Evolutionary conservation across 768 basidiomycete genomes (phyloP), one percentile per base, ranked within the genome.

Genomic region (Leccinellum albellum): DNA sequence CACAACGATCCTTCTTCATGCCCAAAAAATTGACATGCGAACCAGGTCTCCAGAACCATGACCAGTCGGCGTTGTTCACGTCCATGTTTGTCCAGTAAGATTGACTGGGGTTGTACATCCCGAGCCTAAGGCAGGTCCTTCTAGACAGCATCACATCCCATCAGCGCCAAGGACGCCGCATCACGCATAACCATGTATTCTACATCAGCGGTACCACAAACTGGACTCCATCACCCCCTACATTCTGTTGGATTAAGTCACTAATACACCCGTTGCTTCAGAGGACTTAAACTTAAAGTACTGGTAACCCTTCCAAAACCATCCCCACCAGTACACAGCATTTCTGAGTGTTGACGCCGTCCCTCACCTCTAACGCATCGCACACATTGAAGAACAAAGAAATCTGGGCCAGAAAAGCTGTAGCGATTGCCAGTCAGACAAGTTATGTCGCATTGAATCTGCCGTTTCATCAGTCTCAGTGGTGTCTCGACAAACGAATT

Each of bases 271-370:
- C 3, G 14, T 32, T 28, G 4, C 2, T 35, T 28, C 3, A 35
- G 50, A 50, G 21, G 14, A 76, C 83, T 70, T 52, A 85, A 86
- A 55, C 2, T 70, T 52, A 85, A 86, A 55, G 2, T 61, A 14
- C 0, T 64, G 15, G 47, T 80, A 76, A 4, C 67, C 71, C 26
- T 76, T 79, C 78, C 81, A 88, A 64, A 78, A 86, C 1, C 73
- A 68, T 15, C 81, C 78, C 87, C 87, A 88, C 0, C 86, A 78
- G 14, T 71, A 31, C 15, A 88, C 72, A 6, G 87, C 84, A 57
- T 28, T 85, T 75, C 71, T 14, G 61, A 68, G 61, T 83, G 54
- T 42, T 72, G 6, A 70, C 64, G 13, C 73, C 74, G 20, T 76
- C 55, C 59, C 74, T 73, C 8, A 76, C 71, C 54, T 74, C 73